A percentile compares a stretch with the other conserved stretches of the same genome.
phyloP scores from a whole-genome alignment of 495 filamentous ascomycete species.

The Pseudomonodictys pantanalensis region DNA sequence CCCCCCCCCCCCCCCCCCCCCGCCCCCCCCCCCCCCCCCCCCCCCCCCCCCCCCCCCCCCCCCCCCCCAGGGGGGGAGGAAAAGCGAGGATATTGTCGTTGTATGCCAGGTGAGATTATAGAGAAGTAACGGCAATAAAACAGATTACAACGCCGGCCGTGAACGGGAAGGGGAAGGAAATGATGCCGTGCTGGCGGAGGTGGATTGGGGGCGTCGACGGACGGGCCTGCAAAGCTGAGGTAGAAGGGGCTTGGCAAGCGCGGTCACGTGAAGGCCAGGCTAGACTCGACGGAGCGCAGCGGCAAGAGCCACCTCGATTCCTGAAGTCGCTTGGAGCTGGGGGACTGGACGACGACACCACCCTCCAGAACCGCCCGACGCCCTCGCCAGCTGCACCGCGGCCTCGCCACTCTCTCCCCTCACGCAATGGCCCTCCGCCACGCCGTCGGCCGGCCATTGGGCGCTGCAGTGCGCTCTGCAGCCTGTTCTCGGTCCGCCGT shows the following conservation, averaged over 20 bases:
- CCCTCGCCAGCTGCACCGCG: constrained; percentile 9
- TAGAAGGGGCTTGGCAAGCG: constrained; percentile 2
- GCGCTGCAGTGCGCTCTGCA: constrained; percentile 25
- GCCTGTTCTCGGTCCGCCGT: constrained; percentile 22
- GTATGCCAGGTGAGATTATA: constrained; percentile 19
- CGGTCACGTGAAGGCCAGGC: neutral
- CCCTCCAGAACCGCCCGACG: constrained; percentile 10
- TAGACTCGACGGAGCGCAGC: neutral
- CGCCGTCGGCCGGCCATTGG: constrained; percentile 31
- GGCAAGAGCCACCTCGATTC: neutral
- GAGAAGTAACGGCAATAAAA: constrained; percentile 3
- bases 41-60: too few species aligned
- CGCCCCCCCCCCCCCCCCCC: too few species aligned
- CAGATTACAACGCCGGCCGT: constrained; percentile 34
- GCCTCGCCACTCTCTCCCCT: constrained; percentile 10
- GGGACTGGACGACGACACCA: constrained; percentile 29
- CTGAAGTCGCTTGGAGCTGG: neutral
- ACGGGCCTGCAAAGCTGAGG: constrained; percentile 2
- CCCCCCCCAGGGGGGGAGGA: too few species aligned
- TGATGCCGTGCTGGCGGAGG: constrained; percentile 10
- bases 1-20: too few species aligned
- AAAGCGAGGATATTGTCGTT: too few species aligned
- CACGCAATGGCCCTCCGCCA: constrained; percentile 36
- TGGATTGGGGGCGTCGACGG: constrained; percentile 6
- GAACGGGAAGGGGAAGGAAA: constrained; percentile 22